phyloP scores from a whole-genome alignment of 306 rosid genomes.

The Leucaena leucocephala region DNA sequence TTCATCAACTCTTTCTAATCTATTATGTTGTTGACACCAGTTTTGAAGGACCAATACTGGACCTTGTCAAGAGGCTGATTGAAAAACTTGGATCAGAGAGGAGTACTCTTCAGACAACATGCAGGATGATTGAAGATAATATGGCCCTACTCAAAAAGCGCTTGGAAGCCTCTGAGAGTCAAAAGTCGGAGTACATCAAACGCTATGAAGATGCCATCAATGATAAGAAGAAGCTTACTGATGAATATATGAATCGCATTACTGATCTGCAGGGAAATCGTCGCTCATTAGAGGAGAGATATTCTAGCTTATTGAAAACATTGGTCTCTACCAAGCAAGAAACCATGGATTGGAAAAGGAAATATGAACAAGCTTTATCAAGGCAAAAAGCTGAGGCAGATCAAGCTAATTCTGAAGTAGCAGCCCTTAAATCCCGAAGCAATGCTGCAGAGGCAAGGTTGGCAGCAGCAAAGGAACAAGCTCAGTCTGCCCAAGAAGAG shows the following conservation, averaged over 20 bases:
- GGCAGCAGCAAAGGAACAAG: slow-evolving; percentile 88
- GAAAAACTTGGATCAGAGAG: slow-evolving; percentile 85
- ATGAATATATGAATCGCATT: slow-evolving; percentile 84
- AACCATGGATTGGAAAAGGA: slow-evolving; percentile 82
- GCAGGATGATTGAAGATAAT: slow-evolving; percentile 76
- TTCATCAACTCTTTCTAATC: not conserved
- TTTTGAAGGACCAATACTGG: slow-evolving; percentile 85
- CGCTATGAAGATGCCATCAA: slow-evolving; percentile 85
- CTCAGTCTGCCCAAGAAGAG: slow-evolving; percentile 95
- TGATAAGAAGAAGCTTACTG: slow-evolving; percentile 83
- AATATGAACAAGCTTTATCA: slow-evolving; percentile 65
- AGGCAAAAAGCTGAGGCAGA: slow-evolving; percentile 86
- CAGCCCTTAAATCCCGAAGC: slow-evolving; percentile 77
- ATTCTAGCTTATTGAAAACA: slow-evolving; percentile 64
- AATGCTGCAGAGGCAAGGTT: slow-evolving; percentile 93
- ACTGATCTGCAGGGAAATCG: slow-evolving; percentile 74
- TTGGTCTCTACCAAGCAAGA: slow-evolving; percentile 81
- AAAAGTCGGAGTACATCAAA: slow-evolving; percentile 75
- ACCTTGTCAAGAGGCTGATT: slow-evolving; percentile 68
- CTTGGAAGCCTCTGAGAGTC: slow-evolving; percentile 79
- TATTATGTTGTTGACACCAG: slow-evolving; percentile 47
- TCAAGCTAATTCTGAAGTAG: slow-evolving; percentile 80
- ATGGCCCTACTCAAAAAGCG: slow-evolving; percentile 71
- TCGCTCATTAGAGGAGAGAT: slow-evolving; percentile 72
- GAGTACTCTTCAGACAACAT: slow-evolving; percentile 63